A percentile compares a stretch with the other conserved stretches of the same genome.
These are phyloP conservation scores for Candida glucosophila DNA, from an alignment of 1,139 yeast species.

Conservation along the genomic window DNA sequence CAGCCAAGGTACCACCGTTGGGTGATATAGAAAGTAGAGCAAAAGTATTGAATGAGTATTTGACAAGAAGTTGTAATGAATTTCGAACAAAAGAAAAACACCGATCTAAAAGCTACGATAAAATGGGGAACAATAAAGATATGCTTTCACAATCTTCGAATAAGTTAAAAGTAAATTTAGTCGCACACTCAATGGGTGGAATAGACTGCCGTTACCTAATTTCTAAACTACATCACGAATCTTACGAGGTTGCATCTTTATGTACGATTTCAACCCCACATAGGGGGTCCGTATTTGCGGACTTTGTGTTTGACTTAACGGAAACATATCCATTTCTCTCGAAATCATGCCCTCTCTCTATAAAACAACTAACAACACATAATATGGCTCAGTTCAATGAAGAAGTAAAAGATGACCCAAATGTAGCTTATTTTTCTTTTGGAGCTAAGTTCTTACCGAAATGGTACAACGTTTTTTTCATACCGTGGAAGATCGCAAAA, in stretches of 20 bases:
- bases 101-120: conserved; percentile 20
- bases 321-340: conserved; percentile 9
- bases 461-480: conserved; percentile 52
- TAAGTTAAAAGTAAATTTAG: conserved; percentile 51
- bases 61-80: conserved; percentile 32
- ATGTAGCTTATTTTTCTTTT: conserved; percentile 69
- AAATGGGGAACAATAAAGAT: conserved; percentile 6
- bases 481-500: conserved; percentile 55
- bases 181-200: conserved; percentile 97
- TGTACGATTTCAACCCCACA: conserved; percentile 89
- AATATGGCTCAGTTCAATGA: conserved; percentile 48
- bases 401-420: conserved; percentile 43
- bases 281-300: conserved; percentile 79
- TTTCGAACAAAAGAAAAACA: conserved; percentile 20
- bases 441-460: conserved; percentile 67
- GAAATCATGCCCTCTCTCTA: conserved; percentile 32
- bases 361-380: conserved; percentile 54
- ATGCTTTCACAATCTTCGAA: neutral
- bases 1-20: conserved; percentile 77
- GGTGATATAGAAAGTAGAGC: conserved; percentile 72
- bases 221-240: conserved; percentile 37
- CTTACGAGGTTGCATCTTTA: conserved; percentile 56
- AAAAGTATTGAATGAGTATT: conserved; percentile 40
- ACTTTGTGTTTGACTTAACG: conserved; percentile 39
- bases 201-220: conserved; percentile 74